Evolutionary conservation across 2,329 filamentous ascomycete genomes (phyloP).

Genomic region (Fusarium euwallaceae): DNA sequence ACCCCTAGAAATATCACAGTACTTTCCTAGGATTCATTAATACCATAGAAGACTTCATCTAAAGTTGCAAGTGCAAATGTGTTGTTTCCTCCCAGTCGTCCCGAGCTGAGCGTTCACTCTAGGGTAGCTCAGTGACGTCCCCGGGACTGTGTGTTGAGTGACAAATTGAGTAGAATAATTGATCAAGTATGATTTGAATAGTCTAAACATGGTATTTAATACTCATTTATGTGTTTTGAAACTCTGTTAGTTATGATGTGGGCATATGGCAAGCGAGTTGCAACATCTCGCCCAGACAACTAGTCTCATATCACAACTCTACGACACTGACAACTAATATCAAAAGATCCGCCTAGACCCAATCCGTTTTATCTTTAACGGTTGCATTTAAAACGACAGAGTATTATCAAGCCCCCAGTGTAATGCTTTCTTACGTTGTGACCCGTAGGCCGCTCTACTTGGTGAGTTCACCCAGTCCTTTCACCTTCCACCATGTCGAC

Average conservation of each 20-base stretch:
- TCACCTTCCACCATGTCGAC: neutral
- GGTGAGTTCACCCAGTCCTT: neutral
- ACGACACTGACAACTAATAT: neutral
- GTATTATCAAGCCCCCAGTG: neutral
- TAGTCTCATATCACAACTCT: neutral
- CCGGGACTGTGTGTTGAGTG: neutral
- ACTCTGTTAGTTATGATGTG: too few species aligned
- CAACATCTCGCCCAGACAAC: neutral
- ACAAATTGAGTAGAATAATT: neutral
- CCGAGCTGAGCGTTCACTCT: neutral
- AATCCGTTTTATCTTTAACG: too few species aligned
- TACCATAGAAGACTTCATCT: accelerated
- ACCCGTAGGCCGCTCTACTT: neutral
- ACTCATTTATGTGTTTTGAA: neutral
- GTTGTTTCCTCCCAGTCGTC: neutral
- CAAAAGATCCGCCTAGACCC: neutral
- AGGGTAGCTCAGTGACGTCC: neutral
- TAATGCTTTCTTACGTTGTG: neutral
- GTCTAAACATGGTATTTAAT: neutral
- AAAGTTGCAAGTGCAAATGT: neutral
- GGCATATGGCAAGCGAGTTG: neutral
- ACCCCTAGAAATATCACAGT: accelerated
- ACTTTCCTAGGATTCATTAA: accelerated
- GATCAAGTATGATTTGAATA: neutral
- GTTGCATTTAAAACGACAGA: neutral